Evolutionary conservation across 2,329 filamentous ascomycete genomes (phyloP).

Genomic region (Nectriaceae sp.): DNA sequence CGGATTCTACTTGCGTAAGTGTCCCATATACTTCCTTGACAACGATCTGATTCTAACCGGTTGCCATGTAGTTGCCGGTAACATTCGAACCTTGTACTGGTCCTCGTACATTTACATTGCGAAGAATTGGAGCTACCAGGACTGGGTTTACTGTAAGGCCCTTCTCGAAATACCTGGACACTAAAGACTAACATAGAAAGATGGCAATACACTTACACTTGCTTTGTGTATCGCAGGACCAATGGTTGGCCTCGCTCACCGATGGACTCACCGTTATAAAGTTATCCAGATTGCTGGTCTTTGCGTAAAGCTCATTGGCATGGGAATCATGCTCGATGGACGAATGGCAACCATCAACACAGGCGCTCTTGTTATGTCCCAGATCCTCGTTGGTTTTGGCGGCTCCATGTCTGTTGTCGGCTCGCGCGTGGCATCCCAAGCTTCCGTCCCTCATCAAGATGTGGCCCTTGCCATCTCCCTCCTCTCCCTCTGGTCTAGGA

Average conservation of each 20-base stretch:
- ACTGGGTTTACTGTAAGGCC: too few species aligned
- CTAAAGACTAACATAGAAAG: too few species aligned
- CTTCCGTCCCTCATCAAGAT: slow-evolving; percentile 41
- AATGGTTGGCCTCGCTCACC: slow-evolving; percentile 34
- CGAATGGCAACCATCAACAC: slow-evolving; percentile 28
- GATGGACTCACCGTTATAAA: slow-evolving; percentile 41
- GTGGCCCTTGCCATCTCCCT: slow-evolving; percentile 36
- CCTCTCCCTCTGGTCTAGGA: slow-evolving; percentile 38
- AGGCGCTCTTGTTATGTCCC: slow-evolving; percentile 32
- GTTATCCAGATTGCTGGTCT: slow-evolving; percentile 38
- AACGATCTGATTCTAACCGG: slow-evolving; percentile 2
- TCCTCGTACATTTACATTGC: slow-evolving; percentile 36
- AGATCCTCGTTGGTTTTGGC: slow-evolving; percentile 36
- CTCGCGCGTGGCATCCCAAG: slow-evolving; percentile 38
- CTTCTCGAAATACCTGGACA: too few species aligned
- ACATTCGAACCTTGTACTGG: slow-evolving; percentile 35
- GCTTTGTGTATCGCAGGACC: slow-evolving; percentile 37
- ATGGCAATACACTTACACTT: slow-evolving; percentile 36
- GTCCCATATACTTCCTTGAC: too few species aligned
- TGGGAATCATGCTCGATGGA: slow-evolving; percentile 35
- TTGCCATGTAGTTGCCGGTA: slow-evolving; percentile 27
- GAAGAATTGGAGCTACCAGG: slow-evolving; percentile 32
- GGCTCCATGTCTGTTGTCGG: slow-evolving; percentile 39
- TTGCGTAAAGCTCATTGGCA: slow-evolving; percentile 37
- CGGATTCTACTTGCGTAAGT: slow-evolving; percentile 30